Conservation (phyloP, 2,329 filamentous ascomycete genomes). For the Seiridium cupressi region DNA sequence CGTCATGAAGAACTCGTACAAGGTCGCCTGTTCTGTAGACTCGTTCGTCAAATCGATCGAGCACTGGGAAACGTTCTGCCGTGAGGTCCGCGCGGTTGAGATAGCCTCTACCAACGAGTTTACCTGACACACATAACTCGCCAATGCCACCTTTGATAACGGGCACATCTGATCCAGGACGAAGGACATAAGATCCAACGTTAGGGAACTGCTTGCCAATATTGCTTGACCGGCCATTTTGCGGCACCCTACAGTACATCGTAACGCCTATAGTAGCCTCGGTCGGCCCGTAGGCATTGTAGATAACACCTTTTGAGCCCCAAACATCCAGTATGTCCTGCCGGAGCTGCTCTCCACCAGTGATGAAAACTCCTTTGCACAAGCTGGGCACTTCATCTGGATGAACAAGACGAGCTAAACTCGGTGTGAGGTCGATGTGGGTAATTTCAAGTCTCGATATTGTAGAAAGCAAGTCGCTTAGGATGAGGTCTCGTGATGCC, state of each 20-base stretch:
- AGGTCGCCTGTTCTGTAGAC: conserved; percentile 89
- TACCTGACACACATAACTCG: conserved; percentile 85
- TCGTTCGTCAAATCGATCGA: conserved; percentile 55
- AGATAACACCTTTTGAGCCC: conserved; percentile 77
- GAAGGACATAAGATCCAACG: conserved; percentile 78
- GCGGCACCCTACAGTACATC: conserved; percentile 79
- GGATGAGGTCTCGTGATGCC: conserved; percentile 78
- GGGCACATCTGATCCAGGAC: conserved; percentile 65
- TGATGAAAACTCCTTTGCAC: conserved; percentile 85
- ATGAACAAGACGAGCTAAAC: conserved; percentile 73
- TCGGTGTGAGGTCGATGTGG: conserved; percentile 89
- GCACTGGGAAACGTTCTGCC: conserved; percentile 67
- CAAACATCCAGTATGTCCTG: conserved; percentile 86
- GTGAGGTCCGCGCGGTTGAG: conserved; percentile 79
- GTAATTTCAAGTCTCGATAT: conserved; percentile 76
- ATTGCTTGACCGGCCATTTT: conserved; percentile 78
- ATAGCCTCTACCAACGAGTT: conserved; percentile 86
- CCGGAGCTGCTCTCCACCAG: conserved; percentile 83
- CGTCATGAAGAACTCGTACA: conserved; percentile 76
- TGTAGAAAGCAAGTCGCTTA: conserved; percentile 75
- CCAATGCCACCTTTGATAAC: conserved; percentile 78
- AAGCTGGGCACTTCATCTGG: conserved; percentile 80
- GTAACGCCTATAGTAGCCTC: conserved; percentile 93
- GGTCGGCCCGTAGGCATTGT: conserved; percentile 91
- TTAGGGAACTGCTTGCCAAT: conserved; percentile 87